phyloP scores from a whole-genome alignment of 768 basidiomycete genomes.

The Pleurotus platypus region DNA sequence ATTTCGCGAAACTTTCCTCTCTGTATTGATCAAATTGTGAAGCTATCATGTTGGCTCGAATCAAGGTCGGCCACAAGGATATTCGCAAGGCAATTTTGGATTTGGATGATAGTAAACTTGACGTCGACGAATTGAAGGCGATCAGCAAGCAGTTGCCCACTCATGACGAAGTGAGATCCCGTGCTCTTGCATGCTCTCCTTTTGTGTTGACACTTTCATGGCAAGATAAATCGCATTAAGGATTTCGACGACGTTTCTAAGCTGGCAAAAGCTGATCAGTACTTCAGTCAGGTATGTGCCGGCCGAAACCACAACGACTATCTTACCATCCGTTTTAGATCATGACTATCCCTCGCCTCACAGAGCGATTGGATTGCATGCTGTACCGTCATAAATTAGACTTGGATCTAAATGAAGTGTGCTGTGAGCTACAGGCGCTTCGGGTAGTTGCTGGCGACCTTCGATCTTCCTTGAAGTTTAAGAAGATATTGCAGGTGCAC shows the following conservation, averaged over 20 bases:
- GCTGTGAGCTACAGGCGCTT: slow-evolving; percentile 75
- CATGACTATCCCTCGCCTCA: slow-evolving; percentile 70
- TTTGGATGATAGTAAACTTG: slow-evolving; percentile 64
- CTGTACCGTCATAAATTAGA: slow-evolving; percentile 80
- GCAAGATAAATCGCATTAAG: slow-evolving; percentile 59
- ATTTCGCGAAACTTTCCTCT: slow-evolving; percentile 6
- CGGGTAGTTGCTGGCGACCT: slow-evolving; percentile 71
- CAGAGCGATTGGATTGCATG: slow-evolving; percentile 77
- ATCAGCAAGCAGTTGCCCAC: slow-evolving; percentile 77
- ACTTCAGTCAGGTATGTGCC: slow-evolving; percentile 65
- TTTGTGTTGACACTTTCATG: neutral
- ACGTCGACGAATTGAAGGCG: slow-evolving; percentile 72
- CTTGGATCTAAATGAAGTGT: slow-evolving; percentile 77
- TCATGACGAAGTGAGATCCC: slow-evolving; percentile 61
- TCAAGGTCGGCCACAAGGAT: slow-evolving; percentile 59
- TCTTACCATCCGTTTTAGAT: slow-evolving; percentile 42
- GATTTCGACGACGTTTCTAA: slow-evolving; percentile 70
- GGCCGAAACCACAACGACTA: neutral
- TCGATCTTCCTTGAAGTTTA: slow-evolving; percentile 60
- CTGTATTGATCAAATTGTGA: neutral
- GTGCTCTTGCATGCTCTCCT: neutral
- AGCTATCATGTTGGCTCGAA: slow-evolving; percentile 84
- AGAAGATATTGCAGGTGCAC: slow-evolving; percentile 62
- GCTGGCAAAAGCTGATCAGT: slow-evolving; percentile 82
- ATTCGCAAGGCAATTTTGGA: slow-evolving; percentile 73